These are phyloP conservation scores for Alternaria incomplexa DNA, from an alignment of 2,329 filamentous ascomycete species.

Conservation along the genomic window DNA sequence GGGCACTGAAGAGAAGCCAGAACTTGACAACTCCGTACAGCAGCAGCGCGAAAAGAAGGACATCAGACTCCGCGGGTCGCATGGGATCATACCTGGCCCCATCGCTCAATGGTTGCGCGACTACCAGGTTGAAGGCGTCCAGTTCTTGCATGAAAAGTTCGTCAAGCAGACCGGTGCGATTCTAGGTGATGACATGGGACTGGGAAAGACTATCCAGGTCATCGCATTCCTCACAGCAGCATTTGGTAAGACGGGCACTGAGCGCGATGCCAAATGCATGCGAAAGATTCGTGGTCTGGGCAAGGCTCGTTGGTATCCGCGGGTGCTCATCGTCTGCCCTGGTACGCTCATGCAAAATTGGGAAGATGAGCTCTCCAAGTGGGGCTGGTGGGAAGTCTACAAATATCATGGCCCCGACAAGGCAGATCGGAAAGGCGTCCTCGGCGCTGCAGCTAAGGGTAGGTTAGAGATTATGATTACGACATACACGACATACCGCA, in stretches of 20 bases:
- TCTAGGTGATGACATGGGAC: constrained; percentile 94
- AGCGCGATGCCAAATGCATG: constrained; percentile 85
- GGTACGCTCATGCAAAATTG: constrained; percentile 90
- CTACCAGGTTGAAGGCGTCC: constrained; percentile 86
- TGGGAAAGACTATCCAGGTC: constrained; percentile 96
- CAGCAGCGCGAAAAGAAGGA: constrained; percentile 76
- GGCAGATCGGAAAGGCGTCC: constrained; percentile 69
- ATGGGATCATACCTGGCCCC: constrained; percentile 82
- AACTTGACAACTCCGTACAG: constrained; percentile 65
- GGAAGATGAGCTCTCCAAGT: constrained; percentile 82
- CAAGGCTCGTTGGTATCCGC: constrained; percentile 76
- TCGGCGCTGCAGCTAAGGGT: constrained; percentile 76
- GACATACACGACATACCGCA: constrained; percentile 86
- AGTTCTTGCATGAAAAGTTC: constrained; percentile 86
- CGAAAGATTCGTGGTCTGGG: constrained; percentile 74
- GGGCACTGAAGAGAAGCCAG: constrained; percentile 71
- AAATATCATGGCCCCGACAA: constrained; percentile 71
- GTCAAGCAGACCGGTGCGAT: constrained; percentile 91
- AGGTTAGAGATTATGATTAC: constrained; percentile 90
- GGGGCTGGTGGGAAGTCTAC: constrained; percentile 96
- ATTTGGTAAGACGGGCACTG: constrained; percentile 92
- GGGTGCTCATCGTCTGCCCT: constrained; percentile 84
- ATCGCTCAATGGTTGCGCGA: constrained; percentile 91
- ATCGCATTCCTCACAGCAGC: constrained; percentile 89
- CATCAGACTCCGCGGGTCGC: constrained; percentile 75